These are phyloP conservation scores for Clarireedia paspali DNA, from an alignment of 2,329 filamentous ascomycete species.

Conservation along the genomic window DNA sequence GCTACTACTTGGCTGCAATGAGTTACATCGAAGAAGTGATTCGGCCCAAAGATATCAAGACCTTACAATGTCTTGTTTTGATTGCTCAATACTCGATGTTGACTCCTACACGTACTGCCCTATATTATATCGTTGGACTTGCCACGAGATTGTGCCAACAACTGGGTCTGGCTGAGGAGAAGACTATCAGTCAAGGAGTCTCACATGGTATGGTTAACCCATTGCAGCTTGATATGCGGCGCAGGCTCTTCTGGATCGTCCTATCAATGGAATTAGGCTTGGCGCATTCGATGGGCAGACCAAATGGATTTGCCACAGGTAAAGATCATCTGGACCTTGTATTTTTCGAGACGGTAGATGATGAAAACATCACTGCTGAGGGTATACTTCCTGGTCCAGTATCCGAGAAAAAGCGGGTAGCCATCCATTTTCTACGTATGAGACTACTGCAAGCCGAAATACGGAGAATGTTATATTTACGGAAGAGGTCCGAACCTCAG, in stretches of 20 bases:
- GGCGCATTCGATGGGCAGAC: conserved; percentile 79
- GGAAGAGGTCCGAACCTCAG: conserved; percentile 67
- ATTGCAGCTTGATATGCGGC: conserved; percentile 79
- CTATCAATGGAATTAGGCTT: conserved; percentile 84
- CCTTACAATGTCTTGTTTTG: conserved; percentile 80
- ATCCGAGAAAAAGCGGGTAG: conserved; percentile 77
- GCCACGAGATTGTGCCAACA: conserved; percentile 85
- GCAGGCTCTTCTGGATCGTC: conserved; percentile 82
- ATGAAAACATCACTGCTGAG: conserved; percentile 70
- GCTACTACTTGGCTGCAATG: conserved; percentile 88
- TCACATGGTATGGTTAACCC: conserved; percentile 54
- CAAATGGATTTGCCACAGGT: conserved; percentile 74
- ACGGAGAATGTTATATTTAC: conserved; percentile 75
- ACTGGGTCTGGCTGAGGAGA: conserved; percentile 79
- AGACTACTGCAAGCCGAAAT: conserved; percentile 82
- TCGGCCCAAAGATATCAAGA: conserved; percentile 80
- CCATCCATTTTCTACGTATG: conserved; percentile 93
- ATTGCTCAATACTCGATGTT: conserved; percentile 88
- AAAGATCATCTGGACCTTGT: conserved; percentile 78
- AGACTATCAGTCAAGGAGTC: conserved; percentile 62
- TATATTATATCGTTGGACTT: conserved; percentile 88
- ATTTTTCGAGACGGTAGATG: conserved; percentile 76
- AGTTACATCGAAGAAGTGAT: conserved; percentile 76
- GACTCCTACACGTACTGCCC: conserved; percentile 83
- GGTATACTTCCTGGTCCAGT: conserved; percentile 66